phyloP scores from a whole-genome alignment of 495 filamentous ascomycete genomes.

The Paragyromitra xinjiangensis region DNA sequence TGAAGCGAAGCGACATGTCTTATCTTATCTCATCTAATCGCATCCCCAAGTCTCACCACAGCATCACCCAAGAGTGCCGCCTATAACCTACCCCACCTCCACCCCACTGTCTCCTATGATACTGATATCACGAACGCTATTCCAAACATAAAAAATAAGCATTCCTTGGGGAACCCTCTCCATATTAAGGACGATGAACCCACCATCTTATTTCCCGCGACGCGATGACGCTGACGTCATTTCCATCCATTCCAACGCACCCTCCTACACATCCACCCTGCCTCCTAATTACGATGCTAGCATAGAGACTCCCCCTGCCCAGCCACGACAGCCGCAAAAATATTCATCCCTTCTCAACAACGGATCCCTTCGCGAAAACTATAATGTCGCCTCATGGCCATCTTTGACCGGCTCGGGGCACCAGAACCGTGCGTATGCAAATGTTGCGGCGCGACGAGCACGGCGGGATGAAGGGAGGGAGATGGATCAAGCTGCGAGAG shows the following conservation, averaged over 20 bases:
- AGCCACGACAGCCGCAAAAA: slow-evolving; percentile 25
- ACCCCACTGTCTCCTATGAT: too few relatives aligned
- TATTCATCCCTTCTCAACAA: slow-evolving; percentile 37
- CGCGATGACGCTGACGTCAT: slow-evolving; percentile 36
- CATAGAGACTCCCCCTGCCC: not conserved
- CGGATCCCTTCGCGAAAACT: slow-evolving; percentile 25
- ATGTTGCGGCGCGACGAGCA: slow-evolving; percentile 51
- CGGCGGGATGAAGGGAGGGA: slow-evolving; percentile 57
- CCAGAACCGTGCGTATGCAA: slow-evolving; percentile 53
- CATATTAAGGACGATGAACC: slow-evolving; percentile 15
- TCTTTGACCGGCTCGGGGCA: slow-evolving; percentile 45
- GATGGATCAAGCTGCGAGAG: slow-evolving; percentile 45
- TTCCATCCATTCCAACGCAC: slow-evolving; percentile 50
- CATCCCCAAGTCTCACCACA: not conserved
- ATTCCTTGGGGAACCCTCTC: not conserved
- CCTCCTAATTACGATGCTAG: slow-evolving; percentile 40
- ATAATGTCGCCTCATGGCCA: slow-evolving; percentile 42
- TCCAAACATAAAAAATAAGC: not conserved
- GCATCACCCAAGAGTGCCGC: not conserved
- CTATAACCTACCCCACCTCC: too few relatives aligned
- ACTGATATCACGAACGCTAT: too few relatives aligned
- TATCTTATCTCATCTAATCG: slow-evolving; percentile 2
- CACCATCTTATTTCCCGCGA: slow-evolving; percentile 25
- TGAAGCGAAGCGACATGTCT: not conserved
- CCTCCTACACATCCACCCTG: slow-evolving; percentile 52